Evolutionary conservation across 2,329 filamentous ascomycete genomes (phyloP), one percentile per base, ranked within the genome.

Genomic region (Trichoderma simmonsii): DNA sequence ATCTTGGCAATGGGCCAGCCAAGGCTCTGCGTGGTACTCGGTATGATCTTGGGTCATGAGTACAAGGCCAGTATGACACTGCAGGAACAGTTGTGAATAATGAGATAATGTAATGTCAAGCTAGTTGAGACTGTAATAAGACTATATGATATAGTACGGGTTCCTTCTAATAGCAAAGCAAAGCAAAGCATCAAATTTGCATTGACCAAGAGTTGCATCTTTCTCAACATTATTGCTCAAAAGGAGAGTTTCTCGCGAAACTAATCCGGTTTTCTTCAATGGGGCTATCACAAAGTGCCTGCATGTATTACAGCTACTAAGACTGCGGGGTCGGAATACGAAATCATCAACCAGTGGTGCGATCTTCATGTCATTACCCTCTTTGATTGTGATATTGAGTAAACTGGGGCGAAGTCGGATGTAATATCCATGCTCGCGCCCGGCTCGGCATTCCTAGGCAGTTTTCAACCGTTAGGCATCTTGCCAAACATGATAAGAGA

Each of bases 1-100:
- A 72, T 24, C 71, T 72, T 21, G 65, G 65, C 26, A 62, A 70
- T 30, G 71, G 71, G 15, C 71, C 66, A 24, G 71, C 59, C n/a
- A 72, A 59, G 34, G 71, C 71, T 43, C 34, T 72, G 18, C 59
- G 34, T 15, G 65, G 57, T 14, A 72, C 71, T 36, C 61, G 43
- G 59, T 72, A 72, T 39, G 66, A 72, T 67, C 62, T 71, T 26
- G 62, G 70, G 12, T 57, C 56, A 14, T 71, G 28, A 43, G 26
- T 18, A n/a, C 7, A 39, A 24, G 48, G 14, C 1, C 18, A 24
- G 4, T 9, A 36, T 5, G 28, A 28, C 8, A 4, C 14, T 21
- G 14, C 15, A 21, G 59, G 39, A 56, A 8, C 32, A 15, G 21
- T 11, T n/a, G 26, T 12, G 28, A 21, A 18, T 26, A 21, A 54